Base-by-base conservation (phyloP, 768 basidiomycete species). In the Phylloporus sp. region DNA sequence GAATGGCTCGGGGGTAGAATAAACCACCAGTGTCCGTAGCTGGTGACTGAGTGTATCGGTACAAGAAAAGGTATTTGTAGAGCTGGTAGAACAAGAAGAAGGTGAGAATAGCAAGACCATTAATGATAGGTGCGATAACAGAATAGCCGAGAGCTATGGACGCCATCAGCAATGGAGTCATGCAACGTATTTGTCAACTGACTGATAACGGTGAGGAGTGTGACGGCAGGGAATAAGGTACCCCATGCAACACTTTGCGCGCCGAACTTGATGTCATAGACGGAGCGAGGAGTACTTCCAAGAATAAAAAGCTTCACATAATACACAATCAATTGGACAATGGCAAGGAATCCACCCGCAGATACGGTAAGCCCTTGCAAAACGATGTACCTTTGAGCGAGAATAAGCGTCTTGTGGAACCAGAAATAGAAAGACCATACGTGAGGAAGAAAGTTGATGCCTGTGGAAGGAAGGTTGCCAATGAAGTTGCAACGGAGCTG, bases 1-100 rank as follows among this genome's bases (percentile, higher is more conserved):
- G 84, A 24, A 98, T 81, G 5, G 97, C 95, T 69, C 86, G 90
- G 22, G 95, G 95, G 78, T 93, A 98, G 77, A 97, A 98, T 44
- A 91, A 66, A 0, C 97, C 97, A 32, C 95, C 95, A 0, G 93
- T 95, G 49, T 97, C 94, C 45, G 73, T 73, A 5, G 77, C 70
- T 0, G 77, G 65, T 4, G 85, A 80, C 65, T 92, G 86, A 49
- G 89, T 84, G 60, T 82, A 81, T 54, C 81, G 83, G 75, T 82
- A 93, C 47, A 90, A 74, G 79, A 90, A 93, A 27, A 91, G 80
- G 60, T 92, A 93, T 69, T 90, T 91, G 79, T 89, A 92, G 31
- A 91, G 70, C 53, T 83, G 72, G 69, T 88, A 95, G 71, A 92
- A 89, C 39, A 86, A 68, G 68, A 88, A 84, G 76, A 98, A 97